Base-by-base conservation (phyloP, 257 asterid genomes). In the Fraxinus pennsylvanica region DNA sequence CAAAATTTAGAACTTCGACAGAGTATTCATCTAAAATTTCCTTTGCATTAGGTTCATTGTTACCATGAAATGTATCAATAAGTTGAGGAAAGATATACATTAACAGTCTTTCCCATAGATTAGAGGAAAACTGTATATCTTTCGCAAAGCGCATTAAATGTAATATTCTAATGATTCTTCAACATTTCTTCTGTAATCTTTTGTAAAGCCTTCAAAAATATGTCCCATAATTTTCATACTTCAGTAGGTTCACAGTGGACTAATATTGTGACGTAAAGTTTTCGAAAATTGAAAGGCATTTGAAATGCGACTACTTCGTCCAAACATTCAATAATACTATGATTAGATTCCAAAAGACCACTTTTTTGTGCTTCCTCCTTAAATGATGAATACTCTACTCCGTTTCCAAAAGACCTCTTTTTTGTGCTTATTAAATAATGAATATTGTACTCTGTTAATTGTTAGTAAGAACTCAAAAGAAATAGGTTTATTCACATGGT, bases 261-360 rank as follows among this genome's bases (percentile, higher is more conserved):
- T 7, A 35, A 33, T 33, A 33, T 3, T 5, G 5, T 33, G 6
- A 7, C 1, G 39, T 5, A 35, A 35, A 35, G 8, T 35, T 7
- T 35, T 5, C 8, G 0, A 5, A 35, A 35, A 5, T 4, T 7
- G 39, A 35, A 35, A 35, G 27, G 27, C 27, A 25, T 25, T 25
- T 25, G 68, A 71, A 78, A 79, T 4, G 76, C 41, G 2, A 52
- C 17, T 1, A 39, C 79, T 33, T 83, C 43, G 9, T 47, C 30
- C 19, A 79, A 25, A 67, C 68, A 63, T 47, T 82, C 45, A 57
- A 25, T 33, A 14, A 52, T 63, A 4, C 78, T 79, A 6, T 45
- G 14, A 66, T 79, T 38, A 3, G 59, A 82, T 74, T 78, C 77
- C 13, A 78, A 8, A 19, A 79, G 61, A 2, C 82, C 77, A 25